Evolutionary conservation across 1,284 basidiomycete genomes (phyloP).

Genomic region (Neolentinus lepideus): DNA sequence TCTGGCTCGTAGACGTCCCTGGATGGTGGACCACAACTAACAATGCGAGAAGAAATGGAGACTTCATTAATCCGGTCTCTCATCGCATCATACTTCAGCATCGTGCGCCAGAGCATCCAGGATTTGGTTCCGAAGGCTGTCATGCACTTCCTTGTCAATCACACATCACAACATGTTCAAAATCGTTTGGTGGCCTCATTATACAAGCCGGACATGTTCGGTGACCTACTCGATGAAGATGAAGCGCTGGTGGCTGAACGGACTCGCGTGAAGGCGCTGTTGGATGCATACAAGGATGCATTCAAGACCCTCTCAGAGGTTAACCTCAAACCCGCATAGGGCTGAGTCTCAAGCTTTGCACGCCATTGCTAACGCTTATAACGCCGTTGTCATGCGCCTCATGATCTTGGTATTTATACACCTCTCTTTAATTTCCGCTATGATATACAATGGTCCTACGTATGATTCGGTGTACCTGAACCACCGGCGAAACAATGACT

Average conservation of each 20-base stretch:
- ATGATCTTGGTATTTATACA: neutral
- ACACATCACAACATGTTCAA: constrained; percentile 94
- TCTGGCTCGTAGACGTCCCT: constrained; percentile 38
- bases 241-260: constrained; percentile 92
- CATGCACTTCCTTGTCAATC: constrained; percentile 95
- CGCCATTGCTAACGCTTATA: neutral
- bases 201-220: constrained; percentile 93
- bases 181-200: constrained; percentile 88
- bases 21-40: constrained; percentile 51
- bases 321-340: constrained; percentile 57
- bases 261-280: constrained; percentile 85
- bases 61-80: constrained; percentile 91
- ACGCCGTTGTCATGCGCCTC: neutral
- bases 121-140: constrained; percentile 96
- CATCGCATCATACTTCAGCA: constrained; percentile 94
- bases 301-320: constrained; percentile 84
- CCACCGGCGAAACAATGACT: too few relatives aligned
- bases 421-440: neutral
- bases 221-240: constrained; percentile 91
- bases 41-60: constrained; percentile 91
- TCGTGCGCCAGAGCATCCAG: constrained; percentile 94
- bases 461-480: too few relatives aligned
- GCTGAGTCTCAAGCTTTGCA: neutral
- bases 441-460: too few relatives aligned
- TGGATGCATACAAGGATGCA: constrained; percentile 97